Evolutionary conservation across 805 yeast species (phyloP), one percentile per base, ranked within the genome.

Genomic region (Metschnikowia orientalis): DNA sequence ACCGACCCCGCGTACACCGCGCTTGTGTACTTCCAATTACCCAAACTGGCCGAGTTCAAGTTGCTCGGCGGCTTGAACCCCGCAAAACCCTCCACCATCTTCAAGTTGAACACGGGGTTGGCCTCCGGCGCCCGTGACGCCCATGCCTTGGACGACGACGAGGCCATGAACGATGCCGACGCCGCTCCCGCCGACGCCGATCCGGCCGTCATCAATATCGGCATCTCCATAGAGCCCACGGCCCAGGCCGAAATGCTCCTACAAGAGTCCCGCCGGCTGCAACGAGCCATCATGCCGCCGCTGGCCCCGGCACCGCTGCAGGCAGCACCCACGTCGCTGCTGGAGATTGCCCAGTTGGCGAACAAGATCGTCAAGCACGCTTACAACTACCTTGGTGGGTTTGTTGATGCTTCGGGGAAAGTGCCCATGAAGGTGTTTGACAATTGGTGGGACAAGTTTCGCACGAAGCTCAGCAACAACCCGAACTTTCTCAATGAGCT

Each of bases 391-490:
- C 59, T 90, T 30, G 78, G 94, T 2, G 85, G 97, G n/a, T 90
- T 89, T 54, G 73, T 87, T 6, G 95, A 87, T 51, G 55, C 63
- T 4, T 67, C 73, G 14, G 95, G 95, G 2, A 85, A 78, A 46
- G 96, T 90, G 3, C 82, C 89, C 3, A 84, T 90, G 52, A 84
- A 81, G 50, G 82, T 78, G 26, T 90, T 90, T 50, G 94, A 90
- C 53, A 81, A 74, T 24, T 90, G 98, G 98, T 86, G 98, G 98
- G 79, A 73, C 44, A 89, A 87, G 58, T 90, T 92, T 61, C 84
- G 75, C 55, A 59, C 73, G 5, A 80, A 82, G 51, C 49, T 92
- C 38, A 70, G 75, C 8, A 83, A 81, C 40, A 94, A 90, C 53
- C 97, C 96, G 2, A 77, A 74, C 34, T 89, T 87, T 53, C 58